Evolutionary conservation across 2,329 filamentous ascomycete genomes (phyloP).

Genomic region (Ophiostoma sp.): DNA sequence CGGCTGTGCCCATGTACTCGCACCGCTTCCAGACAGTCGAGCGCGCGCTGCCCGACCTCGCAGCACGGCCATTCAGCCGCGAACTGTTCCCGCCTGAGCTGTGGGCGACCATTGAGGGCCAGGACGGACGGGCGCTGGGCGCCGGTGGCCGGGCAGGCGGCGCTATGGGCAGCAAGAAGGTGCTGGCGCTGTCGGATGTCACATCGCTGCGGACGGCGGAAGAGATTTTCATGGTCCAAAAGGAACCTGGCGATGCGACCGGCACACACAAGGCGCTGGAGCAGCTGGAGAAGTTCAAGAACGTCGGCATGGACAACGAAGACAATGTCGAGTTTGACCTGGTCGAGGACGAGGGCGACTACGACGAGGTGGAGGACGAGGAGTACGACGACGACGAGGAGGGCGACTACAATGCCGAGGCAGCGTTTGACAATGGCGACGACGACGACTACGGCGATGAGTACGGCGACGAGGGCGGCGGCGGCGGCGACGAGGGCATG

Average conservation of each 20-base stretch:
- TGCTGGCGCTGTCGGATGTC: constrained; percentile 43
- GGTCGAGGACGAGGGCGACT: constrained; percentile 46
- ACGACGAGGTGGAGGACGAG: constrained; percentile 42
- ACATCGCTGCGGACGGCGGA: constrained; percentile 46
- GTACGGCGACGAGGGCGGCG: constrained; percentile 47
- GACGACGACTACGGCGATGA: constrained; percentile 45
- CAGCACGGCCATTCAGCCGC: constrained; percentile 41
- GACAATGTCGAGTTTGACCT: constrained; percentile 42
- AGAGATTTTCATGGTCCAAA: constrained; percentile 41
- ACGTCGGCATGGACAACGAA: constrained; percentile 37
- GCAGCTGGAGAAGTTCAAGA: constrained; percentile 41
- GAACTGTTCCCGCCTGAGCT: constrained; percentile 54
- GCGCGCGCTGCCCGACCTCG: constrained; percentile 50
- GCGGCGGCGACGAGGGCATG: constrained; percentile 31
- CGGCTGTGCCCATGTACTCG: constrained; percentile 53
- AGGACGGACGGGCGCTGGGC: constrained; percentile 34
- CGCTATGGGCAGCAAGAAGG: constrained; percentile 24
- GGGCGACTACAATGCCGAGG: constrained; percentile 57
- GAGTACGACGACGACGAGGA: constrained; percentile 55
- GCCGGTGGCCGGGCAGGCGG: not conserved
- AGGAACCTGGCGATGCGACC: not conserved
- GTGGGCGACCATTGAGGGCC: constrained; percentile 49
- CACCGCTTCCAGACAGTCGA: constrained; percentile 49
- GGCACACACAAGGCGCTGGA: constrained; percentile 39
- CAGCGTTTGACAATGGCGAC: constrained; percentile 55